Base-by-base conservation (phyloP, 2,329 filamentous ascomycete genomes). In the Tolypocladium ovalisporum region DNA sequence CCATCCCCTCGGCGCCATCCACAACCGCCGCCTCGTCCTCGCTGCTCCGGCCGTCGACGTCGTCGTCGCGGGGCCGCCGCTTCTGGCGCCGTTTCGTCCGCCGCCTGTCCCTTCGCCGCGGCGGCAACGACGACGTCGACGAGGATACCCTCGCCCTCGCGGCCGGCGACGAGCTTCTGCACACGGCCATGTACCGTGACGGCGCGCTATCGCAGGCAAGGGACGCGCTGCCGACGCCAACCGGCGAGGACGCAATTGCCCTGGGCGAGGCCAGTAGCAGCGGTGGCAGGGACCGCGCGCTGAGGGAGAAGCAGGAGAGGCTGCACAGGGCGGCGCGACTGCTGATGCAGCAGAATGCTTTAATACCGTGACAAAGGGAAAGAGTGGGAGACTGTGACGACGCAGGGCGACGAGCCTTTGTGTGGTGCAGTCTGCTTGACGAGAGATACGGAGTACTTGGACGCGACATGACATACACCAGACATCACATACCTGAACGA, bases 241-340 rank as follows among this genome's bases (percentile, higher is more conserved):
- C 29, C 34, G 62, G 61, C n/a, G 61, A 64, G 0, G 63, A 65
- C 15, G 64, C 64, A 51, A 62, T 59, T 8, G 57, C 49, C 10
- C 61, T 57, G 17, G 61, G 49, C 13, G 64, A 64, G 32, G 64
- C 67, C 34, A 68, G 63, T 55, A 65, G 65, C 37, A 62, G 64
- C 15, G 62, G 63, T 47, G 62, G 59, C 8, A 59, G 60, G 12
- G 62, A 58, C 44, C 65, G 65, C 10, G 67, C 67, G 2, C 61
- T 75, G 52, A 65, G 62, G 52, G 68, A 73, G 52, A 73, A 67
- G 58, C 68, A 71, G 54, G 72, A 73, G 44, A 68, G 76, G 54
- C 59, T 79, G 34, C 65, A 67, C 44, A 67, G 76, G 35, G 76
- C 77, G 1, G 68, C 72, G 35, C 68, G 65, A 56, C 62, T 79